A percentile compares a stretch with the other conserved stretches of the same genome.
phyloP scores from a whole-genome alignment of 768 basidiomycete species.

The Mycena belliarum region DNA sequence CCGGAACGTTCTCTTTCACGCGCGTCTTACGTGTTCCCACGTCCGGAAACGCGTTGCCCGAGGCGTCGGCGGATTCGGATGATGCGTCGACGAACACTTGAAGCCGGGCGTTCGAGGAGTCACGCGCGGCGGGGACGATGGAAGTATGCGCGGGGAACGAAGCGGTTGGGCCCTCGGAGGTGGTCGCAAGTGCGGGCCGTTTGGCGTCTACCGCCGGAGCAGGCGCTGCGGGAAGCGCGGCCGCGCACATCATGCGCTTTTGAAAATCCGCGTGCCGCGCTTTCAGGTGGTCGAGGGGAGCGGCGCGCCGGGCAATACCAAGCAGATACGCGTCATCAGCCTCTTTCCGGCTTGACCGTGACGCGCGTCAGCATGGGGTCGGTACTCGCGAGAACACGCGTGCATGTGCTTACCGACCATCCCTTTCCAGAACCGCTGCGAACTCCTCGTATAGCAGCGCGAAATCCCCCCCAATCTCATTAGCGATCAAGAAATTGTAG shows the following conservation, averaged over 20 bases:
- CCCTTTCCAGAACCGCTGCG: constrained; percentile 80
- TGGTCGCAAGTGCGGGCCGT: constrained; percentile 48
- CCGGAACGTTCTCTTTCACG: constrained; percentile 77
- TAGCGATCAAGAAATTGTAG: constrained; percentile 86
- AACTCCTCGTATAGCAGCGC: constrained; percentile 91
- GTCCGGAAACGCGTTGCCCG: constrained; percentile 62
- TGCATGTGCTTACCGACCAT: constrained; percentile 61
- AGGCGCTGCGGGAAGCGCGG: constrained; percentile 36
- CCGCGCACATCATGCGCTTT: constrained; percentile 78
- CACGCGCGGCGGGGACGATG: constrained; percentile 28
- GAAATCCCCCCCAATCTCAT: constrained; percentile 84
- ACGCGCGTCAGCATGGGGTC: constrained; percentile 10
- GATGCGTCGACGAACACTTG: constrained; percentile 75
- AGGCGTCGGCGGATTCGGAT: constrained; percentile 42
- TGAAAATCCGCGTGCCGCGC: constrained; percentile 84
- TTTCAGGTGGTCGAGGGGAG: constrained; percentile 79
- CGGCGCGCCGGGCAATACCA: constrained; percentile 82
- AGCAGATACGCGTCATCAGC: constrained; percentile 91
- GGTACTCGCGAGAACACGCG: background rate
- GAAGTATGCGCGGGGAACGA: constrained; percentile 33
- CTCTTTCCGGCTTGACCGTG: constrained; percentile 71
- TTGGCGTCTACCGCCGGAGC: constrained; percentile 33
- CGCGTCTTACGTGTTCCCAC: constrained; percentile 77
- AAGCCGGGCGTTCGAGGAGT: constrained; percentile 55
- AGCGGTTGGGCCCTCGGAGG: constrained; percentile 39